phyloP scores from a whole-genome alignment of 1,284 basidiomycete genomes.

The Cutaneotrichosporon spelunceum region DNA sequence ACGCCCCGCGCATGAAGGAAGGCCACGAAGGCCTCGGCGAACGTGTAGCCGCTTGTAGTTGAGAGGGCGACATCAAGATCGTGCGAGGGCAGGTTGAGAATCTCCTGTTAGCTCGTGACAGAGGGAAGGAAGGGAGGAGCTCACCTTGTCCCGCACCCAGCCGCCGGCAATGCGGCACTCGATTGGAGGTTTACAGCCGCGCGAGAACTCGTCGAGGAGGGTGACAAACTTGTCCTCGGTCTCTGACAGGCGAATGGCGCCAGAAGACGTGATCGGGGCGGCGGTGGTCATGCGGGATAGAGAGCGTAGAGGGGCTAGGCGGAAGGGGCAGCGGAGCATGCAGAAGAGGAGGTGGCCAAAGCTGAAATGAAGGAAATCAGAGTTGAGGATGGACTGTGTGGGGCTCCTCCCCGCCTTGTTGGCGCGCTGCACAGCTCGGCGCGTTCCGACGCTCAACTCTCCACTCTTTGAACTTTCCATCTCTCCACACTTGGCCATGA shows the following conservation, averaged over 20 bases:
- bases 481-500: conserved; percentile 21
- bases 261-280: conserved; percentile 2
- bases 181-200: conserved; percentile 50
- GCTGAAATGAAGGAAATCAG: background rate
- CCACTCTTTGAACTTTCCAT: background rate
- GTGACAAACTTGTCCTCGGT: conserved; percentile 42
- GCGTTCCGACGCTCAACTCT: background rate
- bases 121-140: conserved; percentile 17
- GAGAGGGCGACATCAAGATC: conserved; percentile 93
- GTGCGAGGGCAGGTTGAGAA: conserved; percentile 76
- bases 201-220: conserved; percentile 46
- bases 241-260: conserved; percentile 13
- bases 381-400: background rate
- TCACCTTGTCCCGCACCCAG: conserved; percentile 96
- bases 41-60: conserved; percentile 83
- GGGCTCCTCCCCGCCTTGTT: conserved; percentile 3
- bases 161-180: conserved; percentile 86
- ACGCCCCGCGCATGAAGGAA: conserved; percentile 62
- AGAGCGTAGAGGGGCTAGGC: background rate
- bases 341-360: conserved; percentile 2
- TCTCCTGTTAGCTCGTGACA: conserved; percentile 54
- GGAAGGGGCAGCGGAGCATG: conserved; percentile 2
- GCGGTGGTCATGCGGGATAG: conserved; percentile 10
- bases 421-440: conserved; percentile 1
- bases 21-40: conserved; percentile 74